Base-by-base conservation (phyloP, 1,139 yeast genomes). In the Hyphopichia buzzinii region DNA sequence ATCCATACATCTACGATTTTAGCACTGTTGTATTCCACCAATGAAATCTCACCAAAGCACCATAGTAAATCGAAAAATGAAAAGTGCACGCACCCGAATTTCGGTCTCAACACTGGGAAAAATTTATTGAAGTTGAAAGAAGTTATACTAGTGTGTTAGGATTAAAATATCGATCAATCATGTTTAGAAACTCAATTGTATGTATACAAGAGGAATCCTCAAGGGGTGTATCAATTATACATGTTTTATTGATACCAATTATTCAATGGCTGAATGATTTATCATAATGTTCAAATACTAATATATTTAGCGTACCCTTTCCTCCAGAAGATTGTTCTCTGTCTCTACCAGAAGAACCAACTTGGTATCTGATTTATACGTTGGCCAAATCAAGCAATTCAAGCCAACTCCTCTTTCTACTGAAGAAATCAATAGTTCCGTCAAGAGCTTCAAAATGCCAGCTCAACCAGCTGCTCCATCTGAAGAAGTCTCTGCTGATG, bases 311-410 rank as follows among this genome's bases (percentile, higher is more conserved):
- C 62, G 56, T 54, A 47, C 53, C 47, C 50, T 59, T 43, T 48
- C 62, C 38, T 54, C 73, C 43, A 67, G 59, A 62, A 67, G 75
- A 66, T 57, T 59, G 43, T 63, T 72, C 54, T 67, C 76, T 42
- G 56, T 62, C 47, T 65, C 74, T 41, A 67, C 74, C 49, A 62
- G 66, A 55, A 67, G 71, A 62, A 54, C 57, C 54, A 81, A 88
- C 72, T 75, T 85, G 61, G 69, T 90, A 57, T 79, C 88, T 63
- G 96, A 90, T 50, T 77, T 90, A 52, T 92, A 90, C 73, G 71
- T 90, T 58, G 83, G 77, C 66, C 95, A 88, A 67, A 74, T 92
- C 68, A 86, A 83, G 73, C 80, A 81, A 43, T 88, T 84, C 80
- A 87, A 89, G 76, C 90, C 96, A 59, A 77, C 83, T 46, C 81